A percentile compares a stretch with the other conserved stretches of the same genome.
Evolutionary conservation across 2,329 filamentous ascomycete species (phyloP).

Genomic region (Metarhizium brunneum): DNA sequence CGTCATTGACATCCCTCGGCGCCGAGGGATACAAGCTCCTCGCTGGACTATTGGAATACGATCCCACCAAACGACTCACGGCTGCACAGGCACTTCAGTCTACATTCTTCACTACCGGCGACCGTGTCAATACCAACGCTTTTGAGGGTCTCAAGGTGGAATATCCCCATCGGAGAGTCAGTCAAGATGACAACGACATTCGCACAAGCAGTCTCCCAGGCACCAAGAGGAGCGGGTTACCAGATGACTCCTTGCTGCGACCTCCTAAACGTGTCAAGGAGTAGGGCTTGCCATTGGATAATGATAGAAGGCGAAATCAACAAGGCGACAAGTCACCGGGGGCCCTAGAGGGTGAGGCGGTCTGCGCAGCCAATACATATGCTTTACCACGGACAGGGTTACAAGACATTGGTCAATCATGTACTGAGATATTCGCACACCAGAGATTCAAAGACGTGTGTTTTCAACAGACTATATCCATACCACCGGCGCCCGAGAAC

Average conservation of each 20-base stretch:
- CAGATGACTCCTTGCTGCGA: constrained; percentile 65
- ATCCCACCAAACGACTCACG: constrained; percentile 79
- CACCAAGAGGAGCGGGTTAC: constrained; percentile 78
- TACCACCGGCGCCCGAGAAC: no score
- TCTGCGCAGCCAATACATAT: no score
- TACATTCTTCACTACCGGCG: constrained; percentile 73
- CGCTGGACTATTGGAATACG: constrained; percentile 78
- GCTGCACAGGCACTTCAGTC: constrained; percentile 85
- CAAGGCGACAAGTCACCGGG: no score
- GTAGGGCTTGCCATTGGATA: constrained; percentile 8
- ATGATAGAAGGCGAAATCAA: no score
- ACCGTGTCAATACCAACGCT: constrained; percentile 69
- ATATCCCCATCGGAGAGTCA: constrained; percentile 85
- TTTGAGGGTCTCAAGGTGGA: constrained; percentile 84
- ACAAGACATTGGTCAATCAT: no score
- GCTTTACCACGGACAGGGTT: no score
- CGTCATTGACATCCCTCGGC: constrained; percentile 51
- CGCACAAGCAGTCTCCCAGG: constrained; percentile 81
- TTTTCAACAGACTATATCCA: no score
- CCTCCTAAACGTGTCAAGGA: constrained; percentile 57
- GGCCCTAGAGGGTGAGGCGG: no score
- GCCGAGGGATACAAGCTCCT: constrained; percentile 76
- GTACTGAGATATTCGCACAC: no score
- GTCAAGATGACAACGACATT: constrained; percentile 93
- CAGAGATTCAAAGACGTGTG: no score